These are phyloP conservation scores for Pestalotiopsis sp. DNA, from an alignment of 2,329 filamentous ascomycete species.

Conservation along the genomic window DNA sequence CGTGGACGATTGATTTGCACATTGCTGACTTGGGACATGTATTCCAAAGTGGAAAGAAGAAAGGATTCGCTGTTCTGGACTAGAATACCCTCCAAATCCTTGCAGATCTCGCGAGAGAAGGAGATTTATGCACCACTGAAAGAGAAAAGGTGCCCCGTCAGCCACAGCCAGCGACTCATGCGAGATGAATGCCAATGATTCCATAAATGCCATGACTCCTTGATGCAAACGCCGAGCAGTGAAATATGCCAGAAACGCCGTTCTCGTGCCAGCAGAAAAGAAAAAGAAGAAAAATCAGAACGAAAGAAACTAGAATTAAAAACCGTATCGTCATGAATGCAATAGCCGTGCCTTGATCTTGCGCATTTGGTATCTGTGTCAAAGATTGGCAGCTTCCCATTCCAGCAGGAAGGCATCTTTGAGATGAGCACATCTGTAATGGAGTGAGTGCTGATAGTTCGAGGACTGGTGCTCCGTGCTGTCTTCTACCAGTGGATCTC, in stretches of 20 bases:
- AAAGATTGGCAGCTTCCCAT: neutral
- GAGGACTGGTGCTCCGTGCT: neutral
- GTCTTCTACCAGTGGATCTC: neutral
- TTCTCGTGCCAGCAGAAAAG: neutral
- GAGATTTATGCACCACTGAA: neutral
- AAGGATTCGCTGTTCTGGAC: neutral
- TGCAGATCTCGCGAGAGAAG: neutral
- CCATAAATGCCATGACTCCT: neutral
- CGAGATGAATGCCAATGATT: neutral
- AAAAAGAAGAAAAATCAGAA: neutral
- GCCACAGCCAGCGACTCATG: neutral
- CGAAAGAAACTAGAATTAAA: neutral
- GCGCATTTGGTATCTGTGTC: neutral
- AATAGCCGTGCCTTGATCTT: neutral
- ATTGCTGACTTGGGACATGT: neutral
- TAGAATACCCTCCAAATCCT: neutral
- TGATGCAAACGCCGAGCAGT: neutral
- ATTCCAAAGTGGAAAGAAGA: neutral
- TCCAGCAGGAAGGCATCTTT: slow-evolving; percentile 3
- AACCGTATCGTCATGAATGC: neutral
- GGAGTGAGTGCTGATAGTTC: neutral
- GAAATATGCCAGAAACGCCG: slow-evolving; percentile 4
- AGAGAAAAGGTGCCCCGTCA: neutral
- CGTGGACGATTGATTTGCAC: neutral
- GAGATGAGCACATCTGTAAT: neutral